phyloP scores from a whole-genome alignment of 2,329 filamentous ascomycete genomes.

The Fusarium mangiferae region DNA sequence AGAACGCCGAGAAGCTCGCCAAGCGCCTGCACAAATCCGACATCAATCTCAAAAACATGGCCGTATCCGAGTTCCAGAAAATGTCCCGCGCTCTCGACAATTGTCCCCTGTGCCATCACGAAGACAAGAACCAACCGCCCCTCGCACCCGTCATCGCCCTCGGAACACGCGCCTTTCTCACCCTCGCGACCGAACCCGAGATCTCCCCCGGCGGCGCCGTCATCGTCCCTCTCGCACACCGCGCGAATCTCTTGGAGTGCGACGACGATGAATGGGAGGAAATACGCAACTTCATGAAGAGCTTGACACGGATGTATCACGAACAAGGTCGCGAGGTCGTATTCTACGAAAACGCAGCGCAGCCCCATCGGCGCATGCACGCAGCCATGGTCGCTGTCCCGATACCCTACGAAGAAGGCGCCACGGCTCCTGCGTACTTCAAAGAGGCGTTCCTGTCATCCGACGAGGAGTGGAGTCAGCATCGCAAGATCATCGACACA shows the following conservation, averaged over 20 bases:
- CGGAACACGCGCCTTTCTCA: conserved; percentile 86
- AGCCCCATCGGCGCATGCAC: conserved; percentile 80
- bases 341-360: conserved; percentile 97
- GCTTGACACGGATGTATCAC: conserved; percentile 91
- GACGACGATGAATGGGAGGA: conserved; percentile 99
- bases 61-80: conserved; percentile 89
- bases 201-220: conserved; percentile 84
- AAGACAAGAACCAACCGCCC: conserved; percentile 79
- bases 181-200: conserved; percentile 89
- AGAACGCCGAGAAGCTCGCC: conserved; percentile 91
- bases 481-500: conserved; percentile 94
- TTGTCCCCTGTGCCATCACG: conserved; percentile 92
- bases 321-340: conserved; percentile 91
- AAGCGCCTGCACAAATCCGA: conserved; percentile 89
- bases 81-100: conserved; percentile 86
- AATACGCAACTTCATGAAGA: conserved; percentile 99
- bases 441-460: conserved; percentile 88
- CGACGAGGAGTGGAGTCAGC: conserved; percentile 95
- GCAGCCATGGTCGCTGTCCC: conserved; percentile 88
- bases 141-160: conserved; percentile 87
- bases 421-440: conserved; percentile 94
- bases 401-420: conserved; percentile 89
- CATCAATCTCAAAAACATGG: conserved; percentile 85
- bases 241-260: conserved; percentile 91
- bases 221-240: conserved; percentile 89